A percentile compares a stretch with the other conserved stretches of the same genome.
Evolutionary conservation across 768 basidiomycete genomes (phyloP).

Genomic region (Boletellus ananas): DNA sequence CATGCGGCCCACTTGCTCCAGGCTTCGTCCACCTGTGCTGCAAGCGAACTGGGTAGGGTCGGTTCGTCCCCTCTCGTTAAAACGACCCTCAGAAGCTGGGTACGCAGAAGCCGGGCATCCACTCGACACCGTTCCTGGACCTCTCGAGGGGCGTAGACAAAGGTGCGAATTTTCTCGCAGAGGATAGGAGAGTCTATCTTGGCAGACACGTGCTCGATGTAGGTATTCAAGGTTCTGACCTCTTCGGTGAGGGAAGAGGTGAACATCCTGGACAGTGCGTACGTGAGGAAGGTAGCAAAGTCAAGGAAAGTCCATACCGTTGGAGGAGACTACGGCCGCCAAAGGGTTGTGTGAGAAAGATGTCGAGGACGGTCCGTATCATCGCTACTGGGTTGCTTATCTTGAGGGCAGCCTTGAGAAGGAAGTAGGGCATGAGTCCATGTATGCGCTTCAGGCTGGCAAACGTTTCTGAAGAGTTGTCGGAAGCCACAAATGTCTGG

Average conservation of each 20-base stretch:
- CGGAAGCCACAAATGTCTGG: conserved; percentile 90
- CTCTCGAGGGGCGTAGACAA: conserved; percentile 83
- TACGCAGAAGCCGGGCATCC: conserved; percentile 71
- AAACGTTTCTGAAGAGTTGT: conserved; percentile 87
- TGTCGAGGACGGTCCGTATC: conserved; percentile 88
- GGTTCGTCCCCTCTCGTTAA: conserved; percentile 79
- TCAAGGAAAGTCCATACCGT: conserved; percentile 44
- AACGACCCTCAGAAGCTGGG: conserved; percentile 76
- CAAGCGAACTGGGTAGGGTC: conserved; percentile 67
- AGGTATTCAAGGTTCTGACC: conserved; percentile 76
- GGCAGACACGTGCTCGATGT: conserved; percentile 81
- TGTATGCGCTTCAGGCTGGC: conserved; percentile 88
- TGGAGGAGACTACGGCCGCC: conserved; percentile 91
- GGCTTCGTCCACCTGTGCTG: conserved; percentile 75
- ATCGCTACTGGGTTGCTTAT: conserved; percentile 95
- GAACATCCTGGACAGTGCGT: conserved; percentile 70
- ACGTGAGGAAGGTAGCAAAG: neutral
- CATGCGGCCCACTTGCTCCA: conserved; percentile 80
- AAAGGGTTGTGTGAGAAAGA: conserved; percentile 96
- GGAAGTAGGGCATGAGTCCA: conserved; percentile 96
- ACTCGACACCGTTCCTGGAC: conserved; percentile 78
- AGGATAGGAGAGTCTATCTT: conserved; percentile 87
- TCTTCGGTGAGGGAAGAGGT: conserved; percentile 90
- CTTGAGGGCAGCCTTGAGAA: conserved; percentile 86
- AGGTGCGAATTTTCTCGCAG: conserved; percentile 83